Evolutionary conservation across 495 filamentous ascomycete genomes (phyloP).

Genomic region (Talaromyces thailandensis): DNA sequence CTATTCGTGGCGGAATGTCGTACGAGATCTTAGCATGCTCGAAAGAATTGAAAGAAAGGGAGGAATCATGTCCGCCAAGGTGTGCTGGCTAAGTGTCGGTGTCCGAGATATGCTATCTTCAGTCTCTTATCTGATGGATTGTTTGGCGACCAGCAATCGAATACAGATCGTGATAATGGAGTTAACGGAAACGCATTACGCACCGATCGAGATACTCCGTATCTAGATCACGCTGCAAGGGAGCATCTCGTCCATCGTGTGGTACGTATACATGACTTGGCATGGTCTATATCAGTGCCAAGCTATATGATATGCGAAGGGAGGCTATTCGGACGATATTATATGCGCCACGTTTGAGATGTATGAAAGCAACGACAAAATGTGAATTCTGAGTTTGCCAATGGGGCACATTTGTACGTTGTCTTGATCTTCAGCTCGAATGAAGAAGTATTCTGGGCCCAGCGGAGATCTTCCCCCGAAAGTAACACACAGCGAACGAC

Average conservation of each 20-base stretch:
- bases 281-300: not conserved
- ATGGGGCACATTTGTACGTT: not conserved
- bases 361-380: not conserved
- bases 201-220: not conserved
- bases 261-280: not conserved
- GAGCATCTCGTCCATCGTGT: not conserved
- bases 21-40: not conserved
- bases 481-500: not conserved
- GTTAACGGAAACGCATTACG: not conserved
- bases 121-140: not conserved
- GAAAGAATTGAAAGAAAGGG: not conserved
- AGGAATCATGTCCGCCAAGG: not conserved
- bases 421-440: not conserved
- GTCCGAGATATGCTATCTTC: not conserved
- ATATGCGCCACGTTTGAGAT: not conserved
- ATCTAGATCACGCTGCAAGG: not conserved
- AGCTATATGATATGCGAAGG: not conserved
- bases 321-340: not conserved
- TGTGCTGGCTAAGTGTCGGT: not conserved
- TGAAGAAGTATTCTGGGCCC: not conserved
- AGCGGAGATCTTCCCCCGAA: not conserved
- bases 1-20: slow-evolving; percentile 1
- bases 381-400: not conserved
- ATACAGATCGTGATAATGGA: not conserved
- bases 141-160: not conserved